Evolutionary conservation across 2,329 filamentous ascomycete species (phyloP).

Genomic region (Ilyonectria sp.): DNA sequence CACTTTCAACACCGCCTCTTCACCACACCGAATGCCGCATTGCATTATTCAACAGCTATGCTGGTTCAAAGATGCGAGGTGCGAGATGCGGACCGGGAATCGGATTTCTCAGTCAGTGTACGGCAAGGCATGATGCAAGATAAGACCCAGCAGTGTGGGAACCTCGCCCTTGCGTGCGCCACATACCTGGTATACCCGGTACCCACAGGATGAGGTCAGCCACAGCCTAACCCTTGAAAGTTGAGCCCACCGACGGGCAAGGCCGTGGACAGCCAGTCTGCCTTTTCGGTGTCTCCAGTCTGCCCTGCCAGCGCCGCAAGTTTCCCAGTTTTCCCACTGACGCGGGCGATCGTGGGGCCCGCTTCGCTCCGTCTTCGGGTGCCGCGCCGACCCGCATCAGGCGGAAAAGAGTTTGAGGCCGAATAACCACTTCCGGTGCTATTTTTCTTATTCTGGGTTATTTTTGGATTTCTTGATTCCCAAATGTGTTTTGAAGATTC

Average conservation of each 20-base stretch:
- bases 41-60: not conserved
- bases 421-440: conserved; percentile 1
- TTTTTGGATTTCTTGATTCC: conserved; percentile 22
- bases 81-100: conserved; percentile 22
- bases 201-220: conserved; percentile 28
- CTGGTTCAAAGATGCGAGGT: conserved; percentile 1
- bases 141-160: conserved; percentile 19
- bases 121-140: conserved; percentile 18
- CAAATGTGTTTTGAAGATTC: conserved; percentile 2
- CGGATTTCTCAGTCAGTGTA: conserved; percentile 19
- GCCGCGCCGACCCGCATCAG: conserved; percentile 36
- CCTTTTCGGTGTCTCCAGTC: conserved; percentile 27
- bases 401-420: conserved; percentile 14
- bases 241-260: not conserved
- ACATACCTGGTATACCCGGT: conserved; percentile 1
- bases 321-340: conserved; percentile 7
- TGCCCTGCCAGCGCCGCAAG: conserved; percentile 20
- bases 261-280: conserved; percentile 9
- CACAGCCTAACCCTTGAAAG: conserved; percentile 6
- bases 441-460: conserved; percentile 15
- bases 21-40: not conserved
- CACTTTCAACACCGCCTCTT: not conserved
- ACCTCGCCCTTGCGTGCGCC: conserved; percentile 30
- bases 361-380: conserved; percentile 31
- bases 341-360: conserved; percentile 35